Evolutionary conservation across 352 stramenopile species (phyloP).

Genomic region (Globisporangium radiosum): DNA sequence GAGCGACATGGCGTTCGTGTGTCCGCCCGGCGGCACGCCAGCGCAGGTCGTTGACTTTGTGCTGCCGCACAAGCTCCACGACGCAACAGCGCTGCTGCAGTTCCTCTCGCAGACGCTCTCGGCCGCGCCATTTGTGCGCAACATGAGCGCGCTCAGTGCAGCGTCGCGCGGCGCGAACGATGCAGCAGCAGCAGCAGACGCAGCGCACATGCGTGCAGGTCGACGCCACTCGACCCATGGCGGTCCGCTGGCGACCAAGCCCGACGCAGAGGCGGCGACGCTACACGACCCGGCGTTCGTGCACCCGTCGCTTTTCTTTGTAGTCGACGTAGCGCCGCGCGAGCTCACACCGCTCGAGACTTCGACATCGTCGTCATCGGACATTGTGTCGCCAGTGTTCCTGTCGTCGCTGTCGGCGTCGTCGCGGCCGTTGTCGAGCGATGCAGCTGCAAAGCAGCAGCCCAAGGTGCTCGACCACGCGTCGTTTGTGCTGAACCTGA

Average conservation of each 20-base stretch:
- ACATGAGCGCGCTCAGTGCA: constrained; percentile 22
- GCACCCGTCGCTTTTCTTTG: constrained; percentile 14
- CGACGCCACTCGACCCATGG: constrained; percentile 6
- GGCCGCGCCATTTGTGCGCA: constrained; percentile 46
- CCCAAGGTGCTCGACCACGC: constrained; percentile 24
- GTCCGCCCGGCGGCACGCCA: constrained; percentile 36
- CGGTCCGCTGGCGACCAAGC: background rate
- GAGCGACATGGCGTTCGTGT: constrained; percentile 73
- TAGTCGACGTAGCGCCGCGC: background rate
- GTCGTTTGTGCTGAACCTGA: constrained; percentile 79
- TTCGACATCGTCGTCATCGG: background rate
- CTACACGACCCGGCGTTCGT: constrained; percentile 6
- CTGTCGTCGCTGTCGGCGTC: constrained; percentile 1
- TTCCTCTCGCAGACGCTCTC: constrained; percentile 63
- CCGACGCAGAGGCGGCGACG: background rate
- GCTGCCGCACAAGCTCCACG: constrained; percentile 30
- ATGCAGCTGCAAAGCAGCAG: background rate
- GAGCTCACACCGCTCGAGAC: background rate
- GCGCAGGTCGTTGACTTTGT: constrained; percentile 36
- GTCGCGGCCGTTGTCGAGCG: too few relatives aligned
- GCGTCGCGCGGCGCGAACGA: constrained; percentile 2
- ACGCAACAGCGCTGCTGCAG: constrained; percentile 32
- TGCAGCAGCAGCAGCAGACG: background rate
- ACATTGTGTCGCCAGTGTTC: constrained; percentile 16
- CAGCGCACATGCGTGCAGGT: background rate